These are phyloP conservation scores for Yamadazyma taylorii DNA, from an alignment of 1,139 yeast genomes.

Conservation along the genomic window DNA sequence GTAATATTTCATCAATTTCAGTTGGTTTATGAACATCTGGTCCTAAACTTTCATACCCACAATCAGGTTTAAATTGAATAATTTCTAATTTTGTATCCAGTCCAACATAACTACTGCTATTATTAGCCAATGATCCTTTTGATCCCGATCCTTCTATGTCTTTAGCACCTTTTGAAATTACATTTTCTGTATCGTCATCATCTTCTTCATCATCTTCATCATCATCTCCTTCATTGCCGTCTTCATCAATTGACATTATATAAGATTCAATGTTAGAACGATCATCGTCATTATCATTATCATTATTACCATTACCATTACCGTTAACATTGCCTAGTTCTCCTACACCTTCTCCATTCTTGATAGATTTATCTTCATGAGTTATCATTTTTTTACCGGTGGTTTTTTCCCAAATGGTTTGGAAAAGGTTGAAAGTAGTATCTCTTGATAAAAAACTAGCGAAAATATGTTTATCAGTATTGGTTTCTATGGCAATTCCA, in stretches of 20 bases:
- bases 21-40: conserved; percentile 42
- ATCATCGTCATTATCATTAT: conserved; percentile 7
- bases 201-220: conserved; percentile 28
- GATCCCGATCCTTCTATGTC: too few relatives aligned
- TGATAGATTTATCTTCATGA: conserved; percentile 10
- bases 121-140: too few relatives aligned
- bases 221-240: conserved; percentile 20
- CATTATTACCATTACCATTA: conserved; percentile 7
- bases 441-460: conserved; percentile 89
- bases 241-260: conserved; percentile 37
- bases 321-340: too few relatives aligned
- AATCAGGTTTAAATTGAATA: conserved; percentile 30
- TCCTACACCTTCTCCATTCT: conserved; percentile 13
- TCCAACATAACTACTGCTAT: too few relatives aligned
- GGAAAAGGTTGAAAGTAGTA: conserved; percentile 67
- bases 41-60: conserved; percentile 35
- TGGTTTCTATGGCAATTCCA: conserved; percentile 77
- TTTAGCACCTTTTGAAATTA: too few relatives aligned
- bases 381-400: conserved; percentile 24
- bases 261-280: conserved; percentile 25
- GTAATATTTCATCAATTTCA: conserved; percentile 18
- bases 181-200: conserved; percentile 11
- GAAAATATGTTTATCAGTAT: conserved; percentile 67
- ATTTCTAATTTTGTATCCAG: conserved; percentile 14
- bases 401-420: conserved; percentile 51